Conservation (phyloP, 306 rosid genomes). For the Trichosanthes truncata region DNA sequence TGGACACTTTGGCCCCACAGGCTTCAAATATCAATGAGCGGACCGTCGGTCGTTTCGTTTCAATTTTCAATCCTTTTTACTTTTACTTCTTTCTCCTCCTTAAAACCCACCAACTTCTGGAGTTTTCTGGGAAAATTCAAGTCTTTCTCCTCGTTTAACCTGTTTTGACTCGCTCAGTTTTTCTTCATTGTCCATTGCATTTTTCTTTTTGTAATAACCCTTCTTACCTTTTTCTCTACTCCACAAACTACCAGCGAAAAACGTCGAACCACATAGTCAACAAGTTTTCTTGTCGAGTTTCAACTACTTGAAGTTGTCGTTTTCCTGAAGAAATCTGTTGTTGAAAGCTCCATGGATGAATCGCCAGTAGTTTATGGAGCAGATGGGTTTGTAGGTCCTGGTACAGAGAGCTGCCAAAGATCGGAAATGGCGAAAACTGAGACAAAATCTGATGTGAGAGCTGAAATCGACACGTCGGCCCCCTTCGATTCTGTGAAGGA, state of each 20-base stretch:
- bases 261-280: not conserved
- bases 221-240: not conserved
- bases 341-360: not conserved
- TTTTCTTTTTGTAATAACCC: too few relatives aligned
- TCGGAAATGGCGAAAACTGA: not conserved
- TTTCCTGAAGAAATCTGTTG: not conserved
- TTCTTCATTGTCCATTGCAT: too few relatives aligned
- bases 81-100: not conserved
- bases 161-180: not conserved
- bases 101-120: not conserved
- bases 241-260: not conserved
- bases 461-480: conserved; percentile 72
- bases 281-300: not conserved
- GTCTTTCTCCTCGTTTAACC: not conserved
- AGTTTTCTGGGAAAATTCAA: not conserved
- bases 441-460: conserved; percentile 14
- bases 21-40: not conserved
- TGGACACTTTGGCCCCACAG: not conserved
- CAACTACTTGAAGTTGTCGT: not conserved
- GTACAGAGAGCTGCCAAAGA: not conserved
- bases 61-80: not conserved
- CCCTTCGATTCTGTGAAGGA: conserved; percentile 82
- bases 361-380: not conserved
- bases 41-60: not conserved
- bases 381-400: not conserved